Evolutionary conservation across 129 eudicot species (phyloP).

Genomic region (Kitagawia praeruptora): DNA sequence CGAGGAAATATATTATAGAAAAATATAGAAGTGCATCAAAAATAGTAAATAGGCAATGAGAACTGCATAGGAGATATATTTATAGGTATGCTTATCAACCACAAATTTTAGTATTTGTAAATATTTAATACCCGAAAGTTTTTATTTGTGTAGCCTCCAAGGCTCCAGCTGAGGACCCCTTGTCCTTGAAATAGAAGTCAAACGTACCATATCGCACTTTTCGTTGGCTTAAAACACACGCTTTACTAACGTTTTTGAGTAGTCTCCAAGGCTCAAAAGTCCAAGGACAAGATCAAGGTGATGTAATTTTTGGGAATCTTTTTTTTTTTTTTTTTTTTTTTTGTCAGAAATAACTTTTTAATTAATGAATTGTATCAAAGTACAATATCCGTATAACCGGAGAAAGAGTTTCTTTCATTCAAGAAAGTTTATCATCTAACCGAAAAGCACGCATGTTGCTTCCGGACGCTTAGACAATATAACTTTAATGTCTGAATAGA

Average conservation of each 20-base stretch:
- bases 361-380: no score
- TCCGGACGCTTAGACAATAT: no score
- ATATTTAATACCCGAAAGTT: background rate
- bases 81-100: background rate
- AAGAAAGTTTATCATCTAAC: no score
- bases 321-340: no score
- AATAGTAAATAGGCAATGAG: background rate
- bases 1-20: background rate
- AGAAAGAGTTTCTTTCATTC: no score
- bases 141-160: background rate
- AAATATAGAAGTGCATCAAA: background rate
- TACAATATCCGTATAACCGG: no score
- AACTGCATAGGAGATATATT: background rate
- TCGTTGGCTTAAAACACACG: background rate
- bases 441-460: no score
- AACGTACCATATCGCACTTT: background rate
- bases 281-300: no score
- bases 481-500: no score
- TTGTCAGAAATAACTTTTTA: no score
- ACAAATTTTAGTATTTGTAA: background rate
- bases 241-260: background rate
- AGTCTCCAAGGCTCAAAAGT: background rate
- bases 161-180: background rate
- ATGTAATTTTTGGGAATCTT: no score
- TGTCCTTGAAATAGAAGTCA: background rate